Base-by-base conservation (phyloP, 495 filamentous ascomycete species). In the Aspergillus taichungensis region DNA sequence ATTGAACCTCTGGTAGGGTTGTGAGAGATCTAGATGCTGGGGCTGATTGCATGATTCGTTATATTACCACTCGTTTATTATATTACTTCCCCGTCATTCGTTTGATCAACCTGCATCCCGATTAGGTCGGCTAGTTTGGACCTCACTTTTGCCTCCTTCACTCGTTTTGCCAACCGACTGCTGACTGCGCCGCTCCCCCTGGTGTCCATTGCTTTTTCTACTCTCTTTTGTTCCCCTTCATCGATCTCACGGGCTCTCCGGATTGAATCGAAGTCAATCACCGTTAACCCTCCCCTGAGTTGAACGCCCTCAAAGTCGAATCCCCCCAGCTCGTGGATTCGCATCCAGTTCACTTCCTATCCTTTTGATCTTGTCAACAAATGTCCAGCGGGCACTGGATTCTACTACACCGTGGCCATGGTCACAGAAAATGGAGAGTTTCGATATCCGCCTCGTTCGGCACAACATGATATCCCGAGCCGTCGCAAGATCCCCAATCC, bases 341-440 rank as follows among this genome's bases (percentile, higher is more conserved):
- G 30, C 45, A 36, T 37, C 40, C 43, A 24, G 30, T 42, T 30
- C 35, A 13, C 24, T 39, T 33, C 12, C 45, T 18, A 41, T 49
- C 31, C n/a, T 42, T 18, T 36, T 38, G 35, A 30, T 37, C 40
- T 44, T 31, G 50, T 53, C 56, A 60, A 68, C 64, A 60, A 72
- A 72, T 72, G 69, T 70, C 63, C 64, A 68, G 56, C 66, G 56
- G 52, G 66, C 58, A 57, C 63, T 68, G 61, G 56, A 55, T 63
- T 46, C 55, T 53, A 56, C 55, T 52, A 59, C 42, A 43, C 60
- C 58, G 69, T 71, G 69, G 66, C 69, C 65, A 73, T 73, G 69
- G 69, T 69, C 69, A 73, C 67, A 63, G 64, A 60, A 63, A 63
- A 65, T 68, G 66, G 58, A 59, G 58, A 48, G 46, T 46, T 53